Evolutionary conservation across 1,284 basidiomycete species (phyloP).

Genomic region (Pyrrhoderma lamaoense): DNA sequence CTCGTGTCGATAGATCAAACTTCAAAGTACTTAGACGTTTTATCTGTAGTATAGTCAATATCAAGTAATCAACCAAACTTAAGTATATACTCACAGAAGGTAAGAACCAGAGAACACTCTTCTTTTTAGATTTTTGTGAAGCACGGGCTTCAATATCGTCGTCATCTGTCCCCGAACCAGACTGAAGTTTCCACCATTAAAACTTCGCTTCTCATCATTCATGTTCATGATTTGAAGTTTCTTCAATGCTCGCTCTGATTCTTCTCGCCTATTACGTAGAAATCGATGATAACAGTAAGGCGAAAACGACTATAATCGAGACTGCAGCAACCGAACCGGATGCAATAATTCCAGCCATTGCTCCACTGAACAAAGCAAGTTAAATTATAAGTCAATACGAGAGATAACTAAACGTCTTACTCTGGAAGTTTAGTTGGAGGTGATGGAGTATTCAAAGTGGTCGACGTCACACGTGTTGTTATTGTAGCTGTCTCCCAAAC

Average conservation of each 20-base stretch:
- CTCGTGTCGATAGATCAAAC: neutral
- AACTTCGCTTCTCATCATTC: neutral
- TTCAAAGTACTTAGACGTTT: constrained; percentile 1
- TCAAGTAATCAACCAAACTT: neutral
- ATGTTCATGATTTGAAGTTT: neutral
- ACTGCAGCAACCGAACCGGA: neutral
- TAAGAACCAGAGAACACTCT: neutral
- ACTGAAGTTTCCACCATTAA: neutral
- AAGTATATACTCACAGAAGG: constrained; percentile 5
- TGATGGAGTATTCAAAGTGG: no score
- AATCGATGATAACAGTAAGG: neutral
- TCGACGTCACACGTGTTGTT: no score
- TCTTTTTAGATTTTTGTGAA: neutral
- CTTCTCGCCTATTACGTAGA: neutral
- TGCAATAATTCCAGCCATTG: constrained; percentile 3
- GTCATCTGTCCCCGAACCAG: constrained; percentile 1
- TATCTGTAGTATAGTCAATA: neutral
- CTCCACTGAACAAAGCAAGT: constrained; percentile 1
- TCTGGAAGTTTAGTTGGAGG: no score
- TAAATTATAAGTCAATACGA: neutral
- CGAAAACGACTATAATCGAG: neutral
- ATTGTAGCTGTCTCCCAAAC: no score
- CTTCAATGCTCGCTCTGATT: neutral
- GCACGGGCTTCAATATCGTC: neutral
- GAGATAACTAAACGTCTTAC: neutral